phyloP scores from a whole-genome alignment of 805 yeast genomes.

The Torulaspora gathmanii region DNA sequence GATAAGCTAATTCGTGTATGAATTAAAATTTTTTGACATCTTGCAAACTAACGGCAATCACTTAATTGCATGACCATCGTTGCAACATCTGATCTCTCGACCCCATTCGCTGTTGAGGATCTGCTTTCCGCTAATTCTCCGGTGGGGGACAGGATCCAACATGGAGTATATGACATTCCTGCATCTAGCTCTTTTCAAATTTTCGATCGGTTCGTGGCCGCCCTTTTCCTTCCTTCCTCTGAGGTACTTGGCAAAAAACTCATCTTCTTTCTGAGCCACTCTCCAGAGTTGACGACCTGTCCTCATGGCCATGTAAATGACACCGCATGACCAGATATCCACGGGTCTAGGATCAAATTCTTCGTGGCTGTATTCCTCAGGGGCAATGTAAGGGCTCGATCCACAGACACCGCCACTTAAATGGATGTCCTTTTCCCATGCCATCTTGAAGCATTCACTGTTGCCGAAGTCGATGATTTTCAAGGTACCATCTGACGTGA shows the following conservation, averaged over 20 bases:
- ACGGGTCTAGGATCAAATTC: constrained; percentile 78
- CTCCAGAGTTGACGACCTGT: constrained; percentile 94
- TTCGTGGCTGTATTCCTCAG: constrained; percentile 64
- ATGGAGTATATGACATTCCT: constrained; percentile 90
- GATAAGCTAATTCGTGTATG: no score
- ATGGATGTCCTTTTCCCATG: constrained; percentile 72
- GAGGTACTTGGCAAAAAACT: constrained; percentile 69
- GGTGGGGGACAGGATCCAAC: constrained; percentile 81
- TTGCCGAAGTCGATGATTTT: constrained; percentile 89
- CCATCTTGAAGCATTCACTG: constrained; percentile 77
- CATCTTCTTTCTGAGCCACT: constrained; percentile 74
- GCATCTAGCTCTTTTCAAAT: constrained; percentile 78
- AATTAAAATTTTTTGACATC: no score
- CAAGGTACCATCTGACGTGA: constrained; percentile 65
- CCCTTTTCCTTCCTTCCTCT: constrained; percentile 72
- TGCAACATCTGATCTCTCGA: constrained; percentile 76
- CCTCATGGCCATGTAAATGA: constrained; percentile 88
- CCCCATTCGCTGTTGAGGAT: constrained; percentile 95
- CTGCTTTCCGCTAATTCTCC: constrained; percentile 86
- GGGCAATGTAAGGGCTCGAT: constrained; percentile 85
- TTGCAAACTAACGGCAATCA: constrained; percentile 1
- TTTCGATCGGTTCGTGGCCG: constrained; percentile 91
- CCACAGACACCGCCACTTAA: constrained; percentile 76
- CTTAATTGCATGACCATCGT: constrained; percentile 45
- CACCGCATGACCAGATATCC: constrained; percentile 92